Base-by-base conservation (phyloP, 2,329 filamentous ascomycete genomes). In the Cyphellophora europaea region DNA sequence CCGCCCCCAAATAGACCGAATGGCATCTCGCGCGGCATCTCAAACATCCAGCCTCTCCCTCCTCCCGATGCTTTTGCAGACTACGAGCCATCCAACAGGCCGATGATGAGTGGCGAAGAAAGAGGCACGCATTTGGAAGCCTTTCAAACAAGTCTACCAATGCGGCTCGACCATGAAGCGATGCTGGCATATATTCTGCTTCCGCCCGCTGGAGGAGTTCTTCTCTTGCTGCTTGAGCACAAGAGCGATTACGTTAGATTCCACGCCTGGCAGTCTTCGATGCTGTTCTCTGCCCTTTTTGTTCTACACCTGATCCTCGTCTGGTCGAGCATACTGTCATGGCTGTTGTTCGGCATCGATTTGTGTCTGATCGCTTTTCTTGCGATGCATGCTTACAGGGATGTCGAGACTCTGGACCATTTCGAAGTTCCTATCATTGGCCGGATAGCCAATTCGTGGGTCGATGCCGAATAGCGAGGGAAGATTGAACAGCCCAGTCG, bases 171-270 rank as follows among this genome's bases (percentile, higher is more conserved):
- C 54, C 82, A 89, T 53, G 89, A 96, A 66, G 89, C 91, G 5
- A 84, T 81, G 55, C 62, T 95, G 53, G 89, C 91, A 34, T 98
- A 98, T 58, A 56, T 95, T 42, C 67, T 82, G 32, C 63, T 93
- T 11, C 91, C 91, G 43, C 91, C 91, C 1, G 70, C 88, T 0
- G 91, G 89, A 3, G 84, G 82, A 3, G 84, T 95, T 16, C 58
- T 94, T 47, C 61, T 98, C 49, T 61, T 98, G 47, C 73, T 96
- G 29, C 57, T 89, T 44, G 91, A 98, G 69, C 77, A 88, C 54
- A 91, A 94, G 66, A 95, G 87, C 54, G 91, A 98, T 62, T 98
- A 94, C 59, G 91, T 98, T 38, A 74, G 91, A 44, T 96, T 96
- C 50, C 91, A 98, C 59, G 91, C 91, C 5, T 98, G 91, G 89